Evolutionary conservation across 2,329 filamentous ascomycete species (phyloP), one percentile per base, ranked within the genome.

Genomic region (Arthrobotrys iridis): DNA sequence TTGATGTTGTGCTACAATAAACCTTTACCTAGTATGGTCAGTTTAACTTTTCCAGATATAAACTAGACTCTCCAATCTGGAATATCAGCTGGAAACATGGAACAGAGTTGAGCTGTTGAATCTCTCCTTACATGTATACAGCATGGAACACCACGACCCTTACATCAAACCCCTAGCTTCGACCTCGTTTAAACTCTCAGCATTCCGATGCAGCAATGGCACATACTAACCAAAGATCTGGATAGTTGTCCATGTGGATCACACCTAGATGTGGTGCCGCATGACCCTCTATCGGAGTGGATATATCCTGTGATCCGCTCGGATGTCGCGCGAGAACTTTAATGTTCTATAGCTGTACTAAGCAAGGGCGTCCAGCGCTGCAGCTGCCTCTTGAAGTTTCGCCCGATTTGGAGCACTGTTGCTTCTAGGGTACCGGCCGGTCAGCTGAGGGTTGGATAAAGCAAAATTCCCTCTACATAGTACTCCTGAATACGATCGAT

Each of bases 181-280:
- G 15, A 13, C 46, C 26, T 4, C 24, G 28, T 18, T 24, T 18
- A n/a, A 22, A 18, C 3, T 8, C 40, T 43, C 50, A 55, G 26
- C 50, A 55, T 55, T 55, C 50, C 50, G 37, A 26, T 55, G 15
- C 30, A n/a, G n/a, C n/a, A 22, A 55, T 10, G 50, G 10, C 30
- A 30, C 50, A 35, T 37, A 22, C 50, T 55, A 18, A 10, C n/a
- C n/a, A n/a, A n/a, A n/a, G n/a, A 22, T 55, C 28, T 22, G 24
- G 35, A 55, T n/a, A 37, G 28, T 7, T n/a, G 50, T n/a, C 11
- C 30, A 55, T 55, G 50, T 35, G 50, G 8, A 55, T 35, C 48
- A 11, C 26, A 22, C 30, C 50, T 24, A 5, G 22, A 8, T 28
- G 10, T 26, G 8, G 10, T 24, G 50, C 50, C 18, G 50, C 50